Base-by-base conservation (phyloP, 129 eudicot species). In the Lactuca sativa region DNA sequence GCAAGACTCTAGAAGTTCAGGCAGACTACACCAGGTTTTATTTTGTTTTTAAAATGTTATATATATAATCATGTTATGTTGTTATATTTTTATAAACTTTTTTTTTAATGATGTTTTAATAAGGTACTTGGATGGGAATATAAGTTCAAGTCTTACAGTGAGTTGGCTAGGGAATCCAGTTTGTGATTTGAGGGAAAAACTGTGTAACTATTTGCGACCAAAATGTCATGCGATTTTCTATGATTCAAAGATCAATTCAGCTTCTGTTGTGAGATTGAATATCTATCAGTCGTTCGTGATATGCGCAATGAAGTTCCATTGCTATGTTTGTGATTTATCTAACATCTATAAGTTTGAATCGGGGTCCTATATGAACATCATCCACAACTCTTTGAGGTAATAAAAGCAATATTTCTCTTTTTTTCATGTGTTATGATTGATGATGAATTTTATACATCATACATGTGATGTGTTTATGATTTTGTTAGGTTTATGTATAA, bases 221-320 rank as follows among this genome's bases (percentile, higher is more conserved):
- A 95, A 95, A 74, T 95, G 93, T 34, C 97, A 95, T 70, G 89
- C 97, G 36, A 79, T 95, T 33, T 95, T 95, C 66, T 95, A 83
- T n/a, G 97, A 95, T 67, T 71, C 89, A 37, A 82, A 81, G 62
- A 87, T 95, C 38, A 95, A 95, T 74, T 87, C 97, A 9, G 66
- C 87, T 11, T 78, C 82, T 12, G 86, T 90, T 4, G 85, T 95
- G 59, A 84, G 93, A 67, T 76, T 95, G 55, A 95, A 95, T 53
- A 78, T 95, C 13, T 80, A 90, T 80, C 97, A 95, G 82, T 87
- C 80, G 18, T 90, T 95, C 77, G 76, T 95, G 72, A 47, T 95
- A 34, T 90, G 96, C 54, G 95, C 96, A 51, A 95, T 95, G 99
- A 95, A 95, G 73, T 95, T 95, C 65, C 84, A 90, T 37, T 95